Conservation (phyloP, 2,329 filamentous ascomycete species). For the Chaetomiaceae sp. region DNA sequence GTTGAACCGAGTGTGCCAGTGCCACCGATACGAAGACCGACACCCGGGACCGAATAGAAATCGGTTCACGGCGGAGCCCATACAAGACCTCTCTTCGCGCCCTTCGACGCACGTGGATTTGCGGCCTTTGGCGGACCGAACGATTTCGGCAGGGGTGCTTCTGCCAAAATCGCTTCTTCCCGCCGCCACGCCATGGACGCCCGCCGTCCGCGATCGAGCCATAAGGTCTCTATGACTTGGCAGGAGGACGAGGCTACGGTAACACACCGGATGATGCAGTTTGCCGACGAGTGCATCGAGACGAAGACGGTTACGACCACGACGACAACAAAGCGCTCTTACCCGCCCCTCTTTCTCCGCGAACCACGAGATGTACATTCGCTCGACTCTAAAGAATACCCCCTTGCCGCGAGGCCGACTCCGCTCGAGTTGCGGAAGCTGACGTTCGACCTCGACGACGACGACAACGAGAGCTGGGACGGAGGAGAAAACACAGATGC, state of each 20-base stretch:
- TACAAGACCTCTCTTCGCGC: not conserved
- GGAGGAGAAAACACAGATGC: constrained; percentile 24
- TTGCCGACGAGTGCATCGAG: constrained; percentile 62
- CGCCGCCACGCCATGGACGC: constrained; percentile 29
- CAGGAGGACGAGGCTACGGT: constrained; percentile 30
- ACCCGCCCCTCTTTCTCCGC: constrained; percentile 77
- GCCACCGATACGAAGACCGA: not conserved
- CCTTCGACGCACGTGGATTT: not conserved
- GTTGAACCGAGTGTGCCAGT: constrained; percentile 13
- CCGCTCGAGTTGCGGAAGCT: constrained; percentile 75
- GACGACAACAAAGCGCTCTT: constrained; percentile 79
- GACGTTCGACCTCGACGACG: constrained; percentile 63
- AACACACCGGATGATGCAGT: constrained; percentile 37
- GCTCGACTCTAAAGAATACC: constrained; percentile 85
- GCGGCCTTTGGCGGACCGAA: not conserved
- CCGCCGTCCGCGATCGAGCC: constrained; percentile 33
- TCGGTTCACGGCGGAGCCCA: not conserved
- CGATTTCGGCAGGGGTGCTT: not conserved
- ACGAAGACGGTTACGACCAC: constrained; percentile 81
- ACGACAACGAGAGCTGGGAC: constrained; percentile 43
- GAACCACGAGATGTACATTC: constrained; percentile 65
- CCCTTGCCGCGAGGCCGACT: constrained; percentile 76
- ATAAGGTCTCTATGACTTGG: constrained; percentile 35
- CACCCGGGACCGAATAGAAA: not conserved
- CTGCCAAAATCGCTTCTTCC: not conserved